Evolutionary conservation across 1,284 basidiomycete genomes (phyloP).

Genomic region (Marasmius oreades): DNA sequence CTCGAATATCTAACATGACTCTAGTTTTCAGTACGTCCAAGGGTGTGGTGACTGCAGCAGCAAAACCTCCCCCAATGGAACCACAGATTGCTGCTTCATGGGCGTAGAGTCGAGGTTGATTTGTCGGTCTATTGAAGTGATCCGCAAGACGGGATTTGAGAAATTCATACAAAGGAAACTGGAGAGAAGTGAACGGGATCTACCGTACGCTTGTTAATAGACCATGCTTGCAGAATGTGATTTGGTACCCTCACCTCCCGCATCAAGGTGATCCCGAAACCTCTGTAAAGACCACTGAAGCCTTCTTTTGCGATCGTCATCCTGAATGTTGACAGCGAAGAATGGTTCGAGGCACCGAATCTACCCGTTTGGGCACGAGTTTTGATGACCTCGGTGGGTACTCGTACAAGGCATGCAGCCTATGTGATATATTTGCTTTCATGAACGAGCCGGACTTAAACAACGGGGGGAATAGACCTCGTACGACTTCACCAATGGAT

Average conservation of each 20-base stretch:
- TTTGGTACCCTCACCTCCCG: slow-evolving; percentile 32
- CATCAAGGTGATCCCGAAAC: slow-evolving; percentile 46
- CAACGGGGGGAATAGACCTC: slow-evolving; percentile 18
- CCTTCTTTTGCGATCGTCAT: slow-evolving; percentile 35
- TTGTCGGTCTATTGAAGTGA: slow-evolving; percentile 45
- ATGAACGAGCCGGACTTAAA: slow-evolving; percentile 5
- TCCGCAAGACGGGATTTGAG: slow-evolving; percentile 69
- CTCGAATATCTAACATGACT: slow-evolving; percentile 90
- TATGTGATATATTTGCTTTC: slow-evolving; percentile 28
- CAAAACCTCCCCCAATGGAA: slow-evolving; percentile 86
- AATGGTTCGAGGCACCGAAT: slow-evolving; percentile 37
- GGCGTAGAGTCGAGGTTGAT: slow-evolving; percentile 45
- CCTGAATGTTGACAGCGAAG: slow-evolving; percentile 38
- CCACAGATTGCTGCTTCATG: slow-evolving; percentile 92
- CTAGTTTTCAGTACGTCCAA: slow-evolving; percentile 97
- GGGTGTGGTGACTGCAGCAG: slow-evolving; percentile 91
- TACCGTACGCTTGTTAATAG: slow-evolving; percentile 28
- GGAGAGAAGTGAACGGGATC: slow-evolving; percentile 97
- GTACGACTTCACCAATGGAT: slow-evolving; percentile 80
- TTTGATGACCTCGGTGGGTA: slow-evolving; percentile 94
- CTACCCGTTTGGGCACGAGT: slow-evolving; percentile 57
- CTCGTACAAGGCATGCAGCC: slow-evolving; percentile 90
- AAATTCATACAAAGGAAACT: slow-evolving; percentile 95
- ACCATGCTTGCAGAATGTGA: background rate
- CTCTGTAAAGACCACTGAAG: slow-evolving; percentile 40